These are phyloP conservation scores for Asclepias syriaca DNA, from an alignment of 257 asterid genomes.

Conservation along the genomic window DNA sequence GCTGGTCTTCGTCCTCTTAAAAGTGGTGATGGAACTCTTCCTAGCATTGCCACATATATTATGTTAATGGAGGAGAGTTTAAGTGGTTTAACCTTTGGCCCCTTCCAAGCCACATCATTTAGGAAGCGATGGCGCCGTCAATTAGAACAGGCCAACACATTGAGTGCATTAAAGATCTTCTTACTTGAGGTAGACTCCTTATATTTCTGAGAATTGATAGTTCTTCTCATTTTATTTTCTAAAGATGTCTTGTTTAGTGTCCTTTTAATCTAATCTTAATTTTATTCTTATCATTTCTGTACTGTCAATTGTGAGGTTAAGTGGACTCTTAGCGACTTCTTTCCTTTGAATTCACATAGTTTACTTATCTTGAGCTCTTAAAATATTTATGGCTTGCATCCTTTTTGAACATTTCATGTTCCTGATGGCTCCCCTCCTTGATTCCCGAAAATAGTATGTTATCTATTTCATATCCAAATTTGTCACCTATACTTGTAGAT, in stretches of 20 bases:
- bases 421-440: background rate
- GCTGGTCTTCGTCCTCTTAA: constrained; percentile 49
- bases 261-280: background rate
- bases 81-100: constrained; percentile 60
- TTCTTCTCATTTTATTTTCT: constrained; percentile 15
- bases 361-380: background rate
- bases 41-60: constrained; percentile 54
- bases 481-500: background rate
- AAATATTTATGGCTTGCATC: background rate
- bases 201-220: background rate
- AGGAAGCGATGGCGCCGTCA: constrained; percentile 68
- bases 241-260: constrained; percentile 62
- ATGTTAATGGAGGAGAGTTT: constrained; percentile 78
- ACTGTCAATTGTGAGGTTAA: background rate
- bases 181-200: constrained; percentile 58
- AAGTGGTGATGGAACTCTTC: constrained; percentile 54
- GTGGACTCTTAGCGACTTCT: background rate
- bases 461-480: background rate
- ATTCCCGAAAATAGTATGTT: background rate
- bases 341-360: constrained; percentile 27
- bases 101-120: constrained; percentile 47
- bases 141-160: constrained; percentile 54
- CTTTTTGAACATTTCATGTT: background rate
- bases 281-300: background rate
- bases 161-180: constrained; percentile 44